These are phyloP conservation scores for Acephala macrosclerotiorum DNA, from an alignment of 2,329 filamentous ascomycete species.

Conservation along the genomic window DNA sequence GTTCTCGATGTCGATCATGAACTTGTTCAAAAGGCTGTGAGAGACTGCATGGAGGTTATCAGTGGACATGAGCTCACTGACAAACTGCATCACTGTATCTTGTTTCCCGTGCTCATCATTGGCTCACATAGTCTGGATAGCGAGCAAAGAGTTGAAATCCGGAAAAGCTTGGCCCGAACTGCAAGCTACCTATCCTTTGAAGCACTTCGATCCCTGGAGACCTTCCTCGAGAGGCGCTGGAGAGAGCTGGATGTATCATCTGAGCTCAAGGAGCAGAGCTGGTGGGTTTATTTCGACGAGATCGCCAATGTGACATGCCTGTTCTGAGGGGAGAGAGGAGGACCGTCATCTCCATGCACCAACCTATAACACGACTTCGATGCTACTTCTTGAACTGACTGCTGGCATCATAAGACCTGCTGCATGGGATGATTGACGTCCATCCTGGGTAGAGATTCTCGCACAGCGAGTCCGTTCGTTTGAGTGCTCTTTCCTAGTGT, in stretches of 20 bases:
- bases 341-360: conserved; percentile 5
- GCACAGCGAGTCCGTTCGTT: conserved; percentile 1
- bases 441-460: background rate
- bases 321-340: conserved; percentile 29
- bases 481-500: conserved; percentile 1
- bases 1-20: conserved; percentile 48
- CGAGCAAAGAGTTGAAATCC: conserved; percentile 41
- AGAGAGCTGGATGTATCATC: conserved; percentile 30
- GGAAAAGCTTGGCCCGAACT: conserved; percentile 35
- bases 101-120: conserved; percentile 49
- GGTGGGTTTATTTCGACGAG: conserved; percentile 40
- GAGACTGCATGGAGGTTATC: conserved; percentile 47
- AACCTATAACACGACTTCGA: background rate
- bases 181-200: conserved; percentile 38
- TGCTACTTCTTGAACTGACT: background rate
- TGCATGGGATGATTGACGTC: background rate
- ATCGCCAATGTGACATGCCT: conserved; percentile 40
- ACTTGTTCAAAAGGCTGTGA: conserved; percentile 50
- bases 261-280: conserved; percentile 27
- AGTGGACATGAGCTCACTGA: conserved; percentile 47
- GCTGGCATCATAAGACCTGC: background rate
- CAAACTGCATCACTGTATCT: conserved; percentile 49
- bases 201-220: conserved; percentile 34
- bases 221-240: conserved; percentile 38
- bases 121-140: conserved; percentile 46